A percentile compares a stretch with the other conserved stretches of the same genome.
Conservation (phyloP, 345 rosid species). For the Murraya koenigii region DNA sequence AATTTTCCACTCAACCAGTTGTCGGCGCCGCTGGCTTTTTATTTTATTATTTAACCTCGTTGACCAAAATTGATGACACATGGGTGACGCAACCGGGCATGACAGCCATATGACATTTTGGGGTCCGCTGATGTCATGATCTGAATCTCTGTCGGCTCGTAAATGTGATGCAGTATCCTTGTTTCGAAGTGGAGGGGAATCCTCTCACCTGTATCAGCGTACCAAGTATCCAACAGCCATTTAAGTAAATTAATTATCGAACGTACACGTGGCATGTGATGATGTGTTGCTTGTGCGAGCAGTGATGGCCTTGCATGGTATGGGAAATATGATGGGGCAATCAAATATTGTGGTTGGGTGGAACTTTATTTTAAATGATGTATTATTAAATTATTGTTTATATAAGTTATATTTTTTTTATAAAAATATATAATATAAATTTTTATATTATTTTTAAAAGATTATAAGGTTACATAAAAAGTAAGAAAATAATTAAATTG, state of each 20-base stretch:
- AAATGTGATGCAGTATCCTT: background rate
- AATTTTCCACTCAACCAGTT: background rate
- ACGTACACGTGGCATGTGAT: background rate
- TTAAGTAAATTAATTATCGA: background rate
- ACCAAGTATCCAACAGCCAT: background rate
- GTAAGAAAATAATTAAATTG: too few relatives aligned
- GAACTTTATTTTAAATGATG: too few relatives aligned
- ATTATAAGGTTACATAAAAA: too few relatives aligned
- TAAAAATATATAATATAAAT: too few relatives aligned
- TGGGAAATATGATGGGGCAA: background rate
- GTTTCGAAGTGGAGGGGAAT: background rate
- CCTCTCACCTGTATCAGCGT: background rate
- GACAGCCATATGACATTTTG: background rate
- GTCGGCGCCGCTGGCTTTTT: conserved; percentile 29
- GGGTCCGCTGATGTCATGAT: conserved; percentile 27
- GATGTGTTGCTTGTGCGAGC: background rate
- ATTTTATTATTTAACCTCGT: background rate
- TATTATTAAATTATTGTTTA: too few relatives aligned
- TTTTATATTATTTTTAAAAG: too few relatives aligned
- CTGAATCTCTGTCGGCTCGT: conserved; percentile 35
- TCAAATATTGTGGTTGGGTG: background rate
- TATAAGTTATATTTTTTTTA: too few relatives aligned
- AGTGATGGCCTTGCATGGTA: background rate
- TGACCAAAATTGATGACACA: conserved; percentile 14
- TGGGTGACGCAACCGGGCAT: conserved; percentile 20